A percentile compares a stretch with the other conserved stretches of the same genome.
Conservation (phyloP, 1,284 basidiomycete species). For the Pseudozyma thailandica region DNA sequence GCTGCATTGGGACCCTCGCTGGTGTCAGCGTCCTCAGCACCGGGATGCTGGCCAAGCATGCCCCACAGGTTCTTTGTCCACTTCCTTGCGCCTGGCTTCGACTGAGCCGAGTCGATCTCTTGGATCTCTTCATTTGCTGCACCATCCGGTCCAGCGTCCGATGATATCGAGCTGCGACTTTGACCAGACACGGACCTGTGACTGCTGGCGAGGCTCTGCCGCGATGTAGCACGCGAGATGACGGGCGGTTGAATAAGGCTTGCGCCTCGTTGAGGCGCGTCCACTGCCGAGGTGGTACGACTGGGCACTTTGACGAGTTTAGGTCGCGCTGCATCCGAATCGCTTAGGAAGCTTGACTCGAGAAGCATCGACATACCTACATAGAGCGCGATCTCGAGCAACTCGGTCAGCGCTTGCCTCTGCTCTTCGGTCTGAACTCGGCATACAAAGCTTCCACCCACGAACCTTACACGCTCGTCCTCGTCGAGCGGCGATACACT, state of each 20-base stretch:
- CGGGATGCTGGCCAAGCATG: constrained; percentile 28
- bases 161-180: constrained; percentile 9
- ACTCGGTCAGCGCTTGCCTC: constrained; percentile 16
- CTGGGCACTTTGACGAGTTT: constrained; percentile 34
- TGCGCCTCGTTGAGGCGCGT: constrained; percentile 26
- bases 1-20: constrained; percentile 19
- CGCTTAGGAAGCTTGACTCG: constrained; percentile 53
- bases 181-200: constrained; percentile 14
- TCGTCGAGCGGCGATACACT: constrained; percentile 31
- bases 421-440: constrained; percentile 31
- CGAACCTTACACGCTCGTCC: constrained; percentile 31
- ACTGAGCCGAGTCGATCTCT: constrained; percentile 3
- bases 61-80: constrained; percentile 55
- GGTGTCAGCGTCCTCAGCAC: constrained; percentile 13
- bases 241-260: constrained; percentile 21
- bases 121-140: constrained; percentile 2
- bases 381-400: constrained; percentile 49
- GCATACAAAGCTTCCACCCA: constrained; percentile 58
- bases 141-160: background rate
- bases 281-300: constrained; percentile 33
- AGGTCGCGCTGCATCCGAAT: constrained; percentile 50
- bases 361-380: constrained; percentile 60
- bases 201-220: constrained; percentile 19
- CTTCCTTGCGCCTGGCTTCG: constrained; percentile 20
- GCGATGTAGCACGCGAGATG: constrained; percentile 21